phyloP scores from a whole-genome alignment of 1,139 yeast species.

The Hemisphaericaspora lyxosophila region DNA sequence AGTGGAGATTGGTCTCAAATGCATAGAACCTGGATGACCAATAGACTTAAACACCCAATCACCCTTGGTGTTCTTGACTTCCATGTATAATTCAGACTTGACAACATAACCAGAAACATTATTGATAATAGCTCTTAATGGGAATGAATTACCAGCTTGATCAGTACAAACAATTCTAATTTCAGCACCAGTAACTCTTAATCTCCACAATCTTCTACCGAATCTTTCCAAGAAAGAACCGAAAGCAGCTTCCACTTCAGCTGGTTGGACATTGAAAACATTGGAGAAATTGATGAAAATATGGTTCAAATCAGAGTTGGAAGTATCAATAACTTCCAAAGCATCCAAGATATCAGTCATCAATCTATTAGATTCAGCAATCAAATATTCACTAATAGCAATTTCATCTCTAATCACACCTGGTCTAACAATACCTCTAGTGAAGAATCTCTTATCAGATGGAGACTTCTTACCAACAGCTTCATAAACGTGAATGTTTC shows the following conservation, averaged over 20 bases:
- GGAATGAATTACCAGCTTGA: constrained; percentile 84
- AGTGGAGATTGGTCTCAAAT: constrained; percentile 89
- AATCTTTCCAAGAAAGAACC: constrained; percentile 97
- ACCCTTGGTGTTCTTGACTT: constrained; percentile 85
- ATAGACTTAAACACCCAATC: constrained; percentile 97
- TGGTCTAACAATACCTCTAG: constrained; percentile 95
- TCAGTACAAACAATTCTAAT: constrained; percentile 94
- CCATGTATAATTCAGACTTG: constrained; percentile 90
- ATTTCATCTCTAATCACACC: constrained; percentile 93
- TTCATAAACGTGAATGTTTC: constrained; percentile 96
- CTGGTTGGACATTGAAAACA: constrained; percentile 88
- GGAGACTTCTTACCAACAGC: constrained; percentile 94
- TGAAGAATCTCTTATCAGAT: constrained; percentile 91
- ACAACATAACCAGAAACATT: constrained; percentile 97
- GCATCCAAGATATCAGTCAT: constrained; percentile 96
- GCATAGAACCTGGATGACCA: constrained; percentile 96
- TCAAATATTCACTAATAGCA: constrained; percentile 87
- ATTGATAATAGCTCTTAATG: constrained; percentile 92
- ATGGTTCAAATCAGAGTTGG: constrained; percentile 93
- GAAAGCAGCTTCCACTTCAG: constrained; percentile 95
- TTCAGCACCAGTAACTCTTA: constrained; percentile 96
- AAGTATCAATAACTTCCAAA: constrained; percentile 88
- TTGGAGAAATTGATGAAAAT: constrained; percentile 96
- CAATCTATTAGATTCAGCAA: constrained; percentile 92
- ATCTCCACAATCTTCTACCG: constrained; percentile 94